phyloP scores from a whole-genome alignment of 495 filamentous ascomycete species.

The Xylaria bambusicola region DNA sequence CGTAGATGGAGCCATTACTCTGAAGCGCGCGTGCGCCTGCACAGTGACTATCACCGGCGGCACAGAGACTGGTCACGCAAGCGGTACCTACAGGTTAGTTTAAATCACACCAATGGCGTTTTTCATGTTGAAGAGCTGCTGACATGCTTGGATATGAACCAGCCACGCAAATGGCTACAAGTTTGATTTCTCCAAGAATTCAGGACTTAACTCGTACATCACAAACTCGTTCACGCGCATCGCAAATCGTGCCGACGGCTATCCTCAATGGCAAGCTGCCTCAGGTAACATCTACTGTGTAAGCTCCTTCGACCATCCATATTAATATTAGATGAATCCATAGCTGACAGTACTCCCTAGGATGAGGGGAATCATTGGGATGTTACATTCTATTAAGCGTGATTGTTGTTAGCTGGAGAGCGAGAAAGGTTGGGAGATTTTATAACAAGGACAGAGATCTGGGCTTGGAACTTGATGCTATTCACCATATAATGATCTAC shows the following conservation, averaged over 20 bases:
- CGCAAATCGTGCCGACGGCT: conserved; percentile 20
- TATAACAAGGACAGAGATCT: no score
- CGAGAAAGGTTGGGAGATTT: no score
- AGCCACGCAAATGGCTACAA: conserved; percentile 24
- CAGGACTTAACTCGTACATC: conserved; percentile 21
- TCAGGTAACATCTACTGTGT: conserved; percentile 24
- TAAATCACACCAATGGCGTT: background rate
- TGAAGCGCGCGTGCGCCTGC: conserved; percentile 22
- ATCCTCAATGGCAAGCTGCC: conserved; percentile 21
- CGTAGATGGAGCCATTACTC: conserved; percentile 19
- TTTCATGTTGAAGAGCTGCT: background rate
- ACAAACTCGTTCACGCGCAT: conserved; percentile 21
- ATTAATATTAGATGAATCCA: background rate
- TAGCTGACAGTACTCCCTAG: background rate
- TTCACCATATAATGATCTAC: no score
- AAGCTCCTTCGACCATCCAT: background rate
- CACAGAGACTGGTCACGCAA: conserved; percentile 23
- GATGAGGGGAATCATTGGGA: conserved; percentile 26
- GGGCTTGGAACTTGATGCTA: no score
- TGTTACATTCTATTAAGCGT: conserved; percentile 18
- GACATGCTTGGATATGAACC: background rate
- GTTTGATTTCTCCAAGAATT: conserved; percentile 21
- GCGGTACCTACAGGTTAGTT: conserved; percentile 21
- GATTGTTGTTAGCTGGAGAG: no score
- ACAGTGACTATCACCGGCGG: conserved; percentile 24